Evolutionary conservation across 108 stramenopile species (phyloP), one percentile per base, ranked within the genome.

Genomic region (Skeletonema grethae): DNA sequence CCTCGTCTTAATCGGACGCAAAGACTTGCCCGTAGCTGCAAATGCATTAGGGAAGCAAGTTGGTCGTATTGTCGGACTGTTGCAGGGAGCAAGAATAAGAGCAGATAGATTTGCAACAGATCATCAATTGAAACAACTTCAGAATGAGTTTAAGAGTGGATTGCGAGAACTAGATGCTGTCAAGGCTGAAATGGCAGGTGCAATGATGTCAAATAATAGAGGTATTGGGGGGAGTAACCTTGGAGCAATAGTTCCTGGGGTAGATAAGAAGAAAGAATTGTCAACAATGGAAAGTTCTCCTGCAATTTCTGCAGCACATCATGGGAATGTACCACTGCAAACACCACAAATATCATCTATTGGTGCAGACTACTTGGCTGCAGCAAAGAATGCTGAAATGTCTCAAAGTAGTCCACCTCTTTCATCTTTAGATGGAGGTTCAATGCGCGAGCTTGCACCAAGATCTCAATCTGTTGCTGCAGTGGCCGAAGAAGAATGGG

Each of bases 401-500:
- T 59, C 70, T 67, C 82, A 73, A 43, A 70, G 53, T 35, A 34
- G 65, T 12, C 38, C 65, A 41, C 28, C 71, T 18, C 9, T 38
- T 28, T 16, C 22, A 24, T 11, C 35, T 12, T 11, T 16, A n/a
- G 66, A 62, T 11, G 59, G 46, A 11, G 20, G 53, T 56, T 18
- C 45, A 25, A 31, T 68, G 18, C 35, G 59, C 24, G 29, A 69
- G 35, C 60, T 86, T 9, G 78, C 88, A 45, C 88, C 88, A 13
- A 64, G 75, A 68, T 75, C 72, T 24, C 84, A 82, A 70, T 72
- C 85, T n/a, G 82, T 89, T 9, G 86, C 80, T 13, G 88, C 88
- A 9, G 86, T 89, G 20, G 88, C 88, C 39, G 91, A 95, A 72
- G 91, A 92, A 43, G 91, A 95, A 85, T 92, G 91, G 91, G 87